phyloP scores from a whole-genome alignment of 768 basidiomycete species.

The Amanita rubescens region DNA sequence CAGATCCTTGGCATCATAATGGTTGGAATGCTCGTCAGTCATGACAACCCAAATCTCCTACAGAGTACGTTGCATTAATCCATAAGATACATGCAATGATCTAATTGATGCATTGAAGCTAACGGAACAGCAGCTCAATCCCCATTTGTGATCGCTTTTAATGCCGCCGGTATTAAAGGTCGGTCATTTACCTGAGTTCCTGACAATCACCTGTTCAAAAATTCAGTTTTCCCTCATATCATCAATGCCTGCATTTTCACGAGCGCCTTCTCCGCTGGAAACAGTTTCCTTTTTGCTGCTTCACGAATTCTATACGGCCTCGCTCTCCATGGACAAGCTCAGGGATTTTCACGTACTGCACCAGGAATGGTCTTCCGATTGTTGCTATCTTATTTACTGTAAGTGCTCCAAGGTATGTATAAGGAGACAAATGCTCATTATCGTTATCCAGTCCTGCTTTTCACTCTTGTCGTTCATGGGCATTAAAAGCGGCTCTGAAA shows the following conservation, averaged over 20 bases:
- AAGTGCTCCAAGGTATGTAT: constrained; percentile 9
- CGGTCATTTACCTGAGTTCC: not conserved
- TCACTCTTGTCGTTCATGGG: constrained; percentile 57
- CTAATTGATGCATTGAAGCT: constrained; percentile 13
- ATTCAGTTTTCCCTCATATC: constrained; percentile 49
- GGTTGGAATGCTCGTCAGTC: constrained; percentile 76
- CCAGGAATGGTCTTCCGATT: constrained; percentile 41
- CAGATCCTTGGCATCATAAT: constrained; percentile 65
- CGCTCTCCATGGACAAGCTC: constrained; percentile 47
- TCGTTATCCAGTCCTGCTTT: constrained; percentile 29
- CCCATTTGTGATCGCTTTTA: constrained; percentile 82
- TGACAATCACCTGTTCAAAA: not conserved
- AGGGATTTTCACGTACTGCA: constrained; percentile 34
- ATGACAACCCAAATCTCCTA: constrained; percentile 48
- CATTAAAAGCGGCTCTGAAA: constrained; percentile 44
- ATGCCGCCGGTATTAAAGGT: constrained; percentile 63
- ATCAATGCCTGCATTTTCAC: constrained; percentile 71
- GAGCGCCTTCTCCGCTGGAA: constrained; percentile 65
- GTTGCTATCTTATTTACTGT: constrained; percentile 29
- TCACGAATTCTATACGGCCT: constrained; percentile 50
- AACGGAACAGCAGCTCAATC: constrained; percentile 63
- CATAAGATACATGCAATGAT: not conserved
- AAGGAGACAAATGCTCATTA: not conserved
- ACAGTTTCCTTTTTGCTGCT: constrained; percentile 52
- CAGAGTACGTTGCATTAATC: constrained; percentile 15